phyloP scores from a whole-genome alignment of 352 stramenopile species.

The Aphanomyces astaci region DNA sequence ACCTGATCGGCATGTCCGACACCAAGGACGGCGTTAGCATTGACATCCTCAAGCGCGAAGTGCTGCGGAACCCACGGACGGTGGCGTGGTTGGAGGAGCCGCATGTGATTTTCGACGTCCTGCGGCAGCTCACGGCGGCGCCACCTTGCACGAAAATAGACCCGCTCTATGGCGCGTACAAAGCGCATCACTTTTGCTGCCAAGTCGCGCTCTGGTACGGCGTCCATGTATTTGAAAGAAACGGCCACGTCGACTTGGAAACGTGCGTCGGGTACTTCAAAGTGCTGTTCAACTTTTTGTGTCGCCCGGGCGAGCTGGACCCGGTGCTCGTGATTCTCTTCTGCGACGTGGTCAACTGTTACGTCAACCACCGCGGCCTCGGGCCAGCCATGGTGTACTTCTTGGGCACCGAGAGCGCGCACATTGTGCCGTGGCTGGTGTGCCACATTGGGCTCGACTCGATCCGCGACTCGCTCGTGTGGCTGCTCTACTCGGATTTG shows the following conservation, averaged over 20 bases:
- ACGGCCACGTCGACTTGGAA: slow-evolving; percentile 43
- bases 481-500: slow-evolving; percentile 80
- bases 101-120: slow-evolving; percentile 76
- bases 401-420: slow-evolving; percentile 53
- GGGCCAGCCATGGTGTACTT: slow-evolving; percentile 61
- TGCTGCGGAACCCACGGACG: slow-evolving; percentile 63
- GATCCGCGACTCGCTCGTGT: slow-evolving; percentile 74
- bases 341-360: slow-evolving; percentile 80
- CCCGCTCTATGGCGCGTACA: slow-evolving; percentile 72
- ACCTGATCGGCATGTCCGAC: slow-evolving; percentile 60
- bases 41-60: slow-evolving; percentile 69
- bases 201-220: slow-evolving; percentile 71
- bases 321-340: slow-evolving; percentile 76
- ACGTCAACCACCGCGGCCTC: slow-evolving; percentile 63
- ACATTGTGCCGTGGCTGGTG: slow-evolving; percentile 66
- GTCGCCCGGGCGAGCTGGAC: slow-evolving; percentile 49
- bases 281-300: slow-evolving; percentile 79
- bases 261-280: slow-evolving; percentile 61
- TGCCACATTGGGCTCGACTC: slow-evolving; percentile 78
- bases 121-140: slow-evolving; percentile 56
- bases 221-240: slow-evolving; percentile 64
- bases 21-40: slow-evolving; percentile 58
- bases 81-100: slow-evolving; percentile 65
- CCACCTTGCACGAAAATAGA: slow-evolving; percentile 34
- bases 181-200: slow-evolving; percentile 77